Evolutionary conservation across 1,284 basidiomycete genomes (phyloP), one percentile per base, ranked within the genome.

Genomic region (Athelia psychrophila): DNA sequence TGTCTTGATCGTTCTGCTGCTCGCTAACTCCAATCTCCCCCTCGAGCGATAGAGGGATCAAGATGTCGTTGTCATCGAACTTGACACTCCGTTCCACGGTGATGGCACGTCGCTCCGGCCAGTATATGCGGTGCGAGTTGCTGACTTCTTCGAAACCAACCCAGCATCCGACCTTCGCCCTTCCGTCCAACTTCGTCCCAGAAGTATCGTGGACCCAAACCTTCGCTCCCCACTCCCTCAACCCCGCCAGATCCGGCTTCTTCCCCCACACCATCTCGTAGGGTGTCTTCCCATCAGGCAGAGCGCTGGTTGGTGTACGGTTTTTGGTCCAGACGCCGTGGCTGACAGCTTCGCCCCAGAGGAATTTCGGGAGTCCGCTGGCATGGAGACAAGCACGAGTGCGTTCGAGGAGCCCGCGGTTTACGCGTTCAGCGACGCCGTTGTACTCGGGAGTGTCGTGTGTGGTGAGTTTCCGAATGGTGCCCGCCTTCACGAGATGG

Each of bases 341-440:
- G n/a, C n/a, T n/a, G n/a, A n/a, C n/a, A n/a, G 54, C 54, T 10
- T 50, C 54, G 13, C 51, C 49, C 54, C 54, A 55, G 48, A 53
- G 44, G 44, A 51, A 56, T 33, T 49, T 53, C 6, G 54, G 54
- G 16, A 53, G 8, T 2, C 49, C 52, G 16, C 40, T 50, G 6
- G 33, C 54, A 33, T 53, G 51, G 1, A 56, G 49, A 51, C 53
- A 53, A n/a, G 51, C 49, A 6, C 55, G 40, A 10, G 51, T 51
- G 15, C 40, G 44, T 16, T 58, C 54, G 30, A 58, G 44, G 12
- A 54, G 13, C 10, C 53, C 55, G 1, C 53, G 42, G 46, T 55
- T 57, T 18, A 53, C 40, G 3, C 55, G 53, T 27, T 58, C 55
- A 3, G 57, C 50, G 1, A 51, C 30, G 1, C 54, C 58, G 30